Evolutionary conservation across 108 stramenopile genomes (phyloP).

Genomic region (Ochromonas danica): DNA sequence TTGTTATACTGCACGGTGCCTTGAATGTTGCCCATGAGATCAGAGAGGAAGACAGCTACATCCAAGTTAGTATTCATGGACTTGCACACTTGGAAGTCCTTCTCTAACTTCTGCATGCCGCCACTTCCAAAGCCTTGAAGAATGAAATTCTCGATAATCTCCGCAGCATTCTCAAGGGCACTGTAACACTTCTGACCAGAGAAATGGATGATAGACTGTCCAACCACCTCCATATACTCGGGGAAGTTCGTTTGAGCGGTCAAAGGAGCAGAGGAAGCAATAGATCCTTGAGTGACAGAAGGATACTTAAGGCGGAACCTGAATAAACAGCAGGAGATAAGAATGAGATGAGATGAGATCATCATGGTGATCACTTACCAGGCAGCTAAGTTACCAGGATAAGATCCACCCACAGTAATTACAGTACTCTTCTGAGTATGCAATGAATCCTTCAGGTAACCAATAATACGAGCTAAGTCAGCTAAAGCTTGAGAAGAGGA

Average conservation of each 20-base stretch:
- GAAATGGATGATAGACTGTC: slow-evolving; percentile 34
- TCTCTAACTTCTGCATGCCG: slow-evolving; percentile 6
- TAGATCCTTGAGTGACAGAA: slow-evolving; percentile 69
- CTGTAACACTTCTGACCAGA: slow-evolving; percentile 27
- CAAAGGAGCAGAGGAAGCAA: slow-evolving; percentile 76
- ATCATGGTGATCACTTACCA: no score
- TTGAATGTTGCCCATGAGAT: slow-evolving; percentile 40
- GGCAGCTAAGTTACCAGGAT: slow-evolving; percentile 77
- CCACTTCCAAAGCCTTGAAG: background rate
- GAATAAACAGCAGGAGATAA: background rate
- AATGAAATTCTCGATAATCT: slow-evolving; percentile 11
- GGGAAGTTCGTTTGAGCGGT: slow-evolving; percentile 70
- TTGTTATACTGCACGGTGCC: slow-evolving; percentile 45
- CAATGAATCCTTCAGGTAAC: background rate
- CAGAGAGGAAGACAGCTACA: slow-evolving; percentile 31
- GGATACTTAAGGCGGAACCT: slow-evolving; percentile 79
- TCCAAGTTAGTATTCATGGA: slow-evolving; percentile 8
- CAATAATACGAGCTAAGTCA: slow-evolving; percentile 71
- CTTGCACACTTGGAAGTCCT: slow-evolving; percentile 2
- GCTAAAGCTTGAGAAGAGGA: slow-evolving; percentile 74
- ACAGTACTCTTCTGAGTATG: slow-evolving; percentile 18
- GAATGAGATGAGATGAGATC: no score
- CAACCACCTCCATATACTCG: slow-evolving; percentile 73
- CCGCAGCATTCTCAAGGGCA: slow-evolving; percentile 23
- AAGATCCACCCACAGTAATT: slow-evolving; percentile 80